Percentiles rank a stretch among this genome's conserved stretches.
Evolutionary conservation across 1,284 basidiomycete species (phyloP).

Genomic region (Boletus semigastroideus): DNA sequence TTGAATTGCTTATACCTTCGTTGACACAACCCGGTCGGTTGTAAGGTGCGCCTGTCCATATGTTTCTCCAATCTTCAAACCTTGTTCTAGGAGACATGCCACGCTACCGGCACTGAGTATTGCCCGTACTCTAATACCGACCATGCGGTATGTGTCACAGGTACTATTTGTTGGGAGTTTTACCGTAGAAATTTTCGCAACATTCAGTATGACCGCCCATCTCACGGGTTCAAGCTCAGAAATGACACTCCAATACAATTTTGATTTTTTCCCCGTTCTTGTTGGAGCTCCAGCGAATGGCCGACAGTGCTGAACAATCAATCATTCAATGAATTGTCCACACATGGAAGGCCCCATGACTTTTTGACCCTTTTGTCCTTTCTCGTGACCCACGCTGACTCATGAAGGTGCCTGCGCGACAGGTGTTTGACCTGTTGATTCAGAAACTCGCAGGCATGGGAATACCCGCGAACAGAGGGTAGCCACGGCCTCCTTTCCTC

Average conservation of each 20-base stretch:
- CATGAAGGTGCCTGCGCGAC: conserved; percentile 1
- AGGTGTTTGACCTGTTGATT: conserved; percentile 10
- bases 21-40: conserved; percentile 18
- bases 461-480: conserved; percentile 16
- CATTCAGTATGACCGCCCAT: conserved; percentile 1
- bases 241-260: conserved; percentile 2
- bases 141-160: conserved; percentile 15
- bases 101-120: conserved; percentile 4
- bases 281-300: neutral
- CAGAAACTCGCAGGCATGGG: conserved; percentile 14
- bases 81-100: conserved; percentile 19
- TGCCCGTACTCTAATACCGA: conserved; percentile 2
- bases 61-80: conserved; percentile 17
- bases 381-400: conserved; percentile 12
- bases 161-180: neutral
- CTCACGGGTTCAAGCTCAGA: conserved; percentile 16
- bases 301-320: conserved; percentile 3
- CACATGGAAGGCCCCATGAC: neutral
- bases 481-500: conserved; percentile 3
- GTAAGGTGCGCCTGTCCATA: conserved; percentile 23
- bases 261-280: neutral
- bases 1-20: conserved; percentile 27
- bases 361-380: conserved; percentile 3
- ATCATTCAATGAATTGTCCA: conserved; percentile 9
- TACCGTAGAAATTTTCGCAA: neutral